Conservation (phyloP, 352 stramenopile genomes). For the Thalassiosira allenii region DNA sequence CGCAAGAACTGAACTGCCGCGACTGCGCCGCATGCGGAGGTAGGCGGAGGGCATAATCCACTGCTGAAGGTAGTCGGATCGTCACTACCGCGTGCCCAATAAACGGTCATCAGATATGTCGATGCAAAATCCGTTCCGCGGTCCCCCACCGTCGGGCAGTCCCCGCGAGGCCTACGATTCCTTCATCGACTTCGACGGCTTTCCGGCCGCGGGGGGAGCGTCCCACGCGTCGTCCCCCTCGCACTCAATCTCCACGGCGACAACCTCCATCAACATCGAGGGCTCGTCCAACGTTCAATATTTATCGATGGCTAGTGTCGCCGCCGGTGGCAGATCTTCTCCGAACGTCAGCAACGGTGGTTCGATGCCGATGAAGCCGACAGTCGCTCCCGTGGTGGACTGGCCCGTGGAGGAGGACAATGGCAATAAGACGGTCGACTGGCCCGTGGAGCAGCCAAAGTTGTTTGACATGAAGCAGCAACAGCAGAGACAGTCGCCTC, state of each 20-base stretch:
- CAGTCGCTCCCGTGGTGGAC: not conserved
- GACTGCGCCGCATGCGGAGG: too few species aligned
- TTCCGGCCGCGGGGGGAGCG: not conserved
- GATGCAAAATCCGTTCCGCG: too few species aligned
- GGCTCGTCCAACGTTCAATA: not conserved
- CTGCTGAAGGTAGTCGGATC: too few species aligned
- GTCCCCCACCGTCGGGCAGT: not conserved
- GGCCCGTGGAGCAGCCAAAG: not conserved
- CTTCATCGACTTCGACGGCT: conserved; percentile 13
- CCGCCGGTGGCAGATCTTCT: too few species aligned
- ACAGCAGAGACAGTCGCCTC: not conserved
- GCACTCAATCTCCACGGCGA: not conserved
- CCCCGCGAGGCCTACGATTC: conserved; percentile 7
- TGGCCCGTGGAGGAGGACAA: not conserved
- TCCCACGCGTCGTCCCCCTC: conserved; percentile 4
- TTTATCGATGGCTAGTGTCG: too few species aligned
- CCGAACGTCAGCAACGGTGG: not conserved
- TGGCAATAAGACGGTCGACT: not conserved
- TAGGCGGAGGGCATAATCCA: too few species aligned
- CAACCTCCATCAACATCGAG: not conserved
- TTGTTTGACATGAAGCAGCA: conserved; percentile 4
- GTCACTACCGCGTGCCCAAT: too few species aligned
- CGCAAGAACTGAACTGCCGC: too few species aligned
- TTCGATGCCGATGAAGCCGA: not conserved
- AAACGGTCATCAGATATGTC: too few species aligned